A percentile compares a stretch with the other conserved stretches of the same genome.
phyloP scores from a whole-genome alignment of 2,329 filamentous ascomycete species.

The Trichoderma arundinaceum region DNA sequence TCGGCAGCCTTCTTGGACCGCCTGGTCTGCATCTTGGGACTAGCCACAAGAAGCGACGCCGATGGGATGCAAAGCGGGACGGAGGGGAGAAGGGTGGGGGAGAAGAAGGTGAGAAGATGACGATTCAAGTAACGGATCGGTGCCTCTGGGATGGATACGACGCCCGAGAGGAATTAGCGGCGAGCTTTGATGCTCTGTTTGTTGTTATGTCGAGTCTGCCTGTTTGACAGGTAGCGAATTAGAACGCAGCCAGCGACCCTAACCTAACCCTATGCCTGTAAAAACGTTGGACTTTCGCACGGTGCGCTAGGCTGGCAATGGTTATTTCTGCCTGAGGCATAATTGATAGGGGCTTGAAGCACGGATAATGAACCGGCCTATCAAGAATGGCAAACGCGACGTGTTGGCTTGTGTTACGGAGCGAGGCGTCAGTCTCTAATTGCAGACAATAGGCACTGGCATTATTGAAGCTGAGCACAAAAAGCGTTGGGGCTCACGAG shows the following conservation, averaged over 20 bases:
- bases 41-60: not conserved
- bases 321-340: too few relatives aligned
- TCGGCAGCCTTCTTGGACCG: conserved; percentile 5
- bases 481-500: too few relatives aligned
- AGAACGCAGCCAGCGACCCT: not conserved
- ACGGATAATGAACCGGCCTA: not conserved
- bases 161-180: not conserved
- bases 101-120: not conserved
- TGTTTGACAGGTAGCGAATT: not conserved
- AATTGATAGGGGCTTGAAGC: not conserved
- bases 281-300: not conserved
- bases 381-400: not conserved
- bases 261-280: conserved; percentile 16
- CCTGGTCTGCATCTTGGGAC: conserved; percentile 16
- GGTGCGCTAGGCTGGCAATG: not conserved
- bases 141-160: too few relatives aligned
- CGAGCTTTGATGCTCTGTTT: not conserved
- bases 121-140: too few relatives aligned
- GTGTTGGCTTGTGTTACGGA: not conserved
- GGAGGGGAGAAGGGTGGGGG: too few relatives aligned
- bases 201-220: not conserved
- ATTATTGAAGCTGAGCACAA: too few relatives aligned
- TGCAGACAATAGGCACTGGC: not conserved
- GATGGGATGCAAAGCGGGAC: conserved; percentile 2
- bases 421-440: not conserved